Evolutionary conservation across 2,329 filamentous ascomycete genomes (phyloP).

Genomic region (Botrytis hyacinthi): DNA sequence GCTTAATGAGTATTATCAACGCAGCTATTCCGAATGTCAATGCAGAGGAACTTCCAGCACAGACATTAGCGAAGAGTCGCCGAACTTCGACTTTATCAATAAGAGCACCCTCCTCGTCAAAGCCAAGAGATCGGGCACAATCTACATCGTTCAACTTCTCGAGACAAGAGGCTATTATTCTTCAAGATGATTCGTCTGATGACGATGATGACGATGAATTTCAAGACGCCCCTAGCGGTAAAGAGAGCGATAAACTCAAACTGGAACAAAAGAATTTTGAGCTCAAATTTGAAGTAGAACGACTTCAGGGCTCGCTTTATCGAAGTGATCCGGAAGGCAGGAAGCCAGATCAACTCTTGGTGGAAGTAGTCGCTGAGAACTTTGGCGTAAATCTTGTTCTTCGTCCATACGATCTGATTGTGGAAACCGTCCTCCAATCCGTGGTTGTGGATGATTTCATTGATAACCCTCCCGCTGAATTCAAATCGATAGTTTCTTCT

Average conservation of each 20-base stretch:
- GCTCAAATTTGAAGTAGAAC: conserved; percentile 94
- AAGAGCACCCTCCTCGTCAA: conserved; percentile 36
- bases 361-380: conserved; percentile 85
- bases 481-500: conserved; percentile 96
- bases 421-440: conserved; percentile 83
- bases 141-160: conserved; percentile 75
- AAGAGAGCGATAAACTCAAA: conserved; percentile 58
- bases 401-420: conserved; percentile 86
- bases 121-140: conserved; percentile 53
- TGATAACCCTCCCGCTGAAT: conserved; percentile 80
- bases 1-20: conserved; percentile 91
- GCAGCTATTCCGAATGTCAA: conserved; percentile 87
- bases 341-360: conserved; percentile 76
- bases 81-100: conserved; percentile 23
- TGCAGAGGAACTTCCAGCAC: conserved; percentile 43
- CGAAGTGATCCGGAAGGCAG: conserved; percentile 76
- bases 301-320: conserved; percentile 88
- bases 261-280: conserved; percentile 90
- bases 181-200: conserved; percentile 59
- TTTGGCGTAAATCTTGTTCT: conserved; percentile 88
- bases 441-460: conserved; percentile 94
- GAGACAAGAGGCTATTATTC: conserved; percentile 70
- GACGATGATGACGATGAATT: conserved; percentile 61
- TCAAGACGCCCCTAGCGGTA: conserved; percentile 63
- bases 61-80: conserved; percentile 20